A percentile compares a stretch with the other conserved stretches of the same genome.
These are phyloP conservation scores for Podila verticillata DNA, from an alignment of 192 early-diverging fungal genomes.

Conservation along the genomic window DNA sequence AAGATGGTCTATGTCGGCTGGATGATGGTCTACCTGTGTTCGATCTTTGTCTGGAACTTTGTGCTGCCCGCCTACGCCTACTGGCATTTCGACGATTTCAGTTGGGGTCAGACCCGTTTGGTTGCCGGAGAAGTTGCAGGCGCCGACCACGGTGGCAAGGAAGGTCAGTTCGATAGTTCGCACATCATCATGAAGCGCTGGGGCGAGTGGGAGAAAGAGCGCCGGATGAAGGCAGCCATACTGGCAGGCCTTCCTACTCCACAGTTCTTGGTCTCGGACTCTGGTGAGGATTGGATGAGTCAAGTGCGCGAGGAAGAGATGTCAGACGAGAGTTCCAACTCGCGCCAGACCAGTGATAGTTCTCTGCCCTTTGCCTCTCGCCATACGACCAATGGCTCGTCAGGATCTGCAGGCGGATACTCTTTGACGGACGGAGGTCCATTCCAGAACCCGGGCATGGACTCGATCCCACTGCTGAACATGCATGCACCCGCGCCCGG, in stretches of 20 bases:
- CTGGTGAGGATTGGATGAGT: conserved; percentile 45
- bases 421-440: conserved; percentile 20
- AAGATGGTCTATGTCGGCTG: conserved; percentile 89
- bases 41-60: conserved; percentile 85
- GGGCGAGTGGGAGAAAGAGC: conserved; percentile 69
- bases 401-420: conserved; percentile 23
- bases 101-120: conserved; percentile 83
- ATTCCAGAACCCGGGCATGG: conserved; percentile 16
- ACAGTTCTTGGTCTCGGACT: conserved; percentile 50
- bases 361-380: conserved; percentile 35
- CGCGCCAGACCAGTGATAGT: conserved; percentile 35
- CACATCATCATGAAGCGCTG: conserved; percentile 78
- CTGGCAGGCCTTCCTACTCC: conserved; percentile 52
- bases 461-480: conserved; percentile 45
- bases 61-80: conserved; percentile 82
- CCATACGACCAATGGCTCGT: conserved; percentile 28
- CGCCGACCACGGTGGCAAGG: conserved; percentile 63
- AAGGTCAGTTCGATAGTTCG: conserved; percentile 72
- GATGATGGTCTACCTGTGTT: conserved; percentile 85
- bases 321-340: conserved; percentile 46
- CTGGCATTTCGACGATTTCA: conserved; percentile 93
- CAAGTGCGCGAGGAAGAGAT: conserved; percentile 37
- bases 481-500: conserved; percentile 47
- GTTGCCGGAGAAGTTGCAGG: conserved; percentile 67
- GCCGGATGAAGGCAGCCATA: conserved; percentile 57